These are phyloP conservation scores for Paradendryphiella salina DNA, from an alignment of 2,329 filamentous ascomycete species.

Conservation along the genomic window DNA sequence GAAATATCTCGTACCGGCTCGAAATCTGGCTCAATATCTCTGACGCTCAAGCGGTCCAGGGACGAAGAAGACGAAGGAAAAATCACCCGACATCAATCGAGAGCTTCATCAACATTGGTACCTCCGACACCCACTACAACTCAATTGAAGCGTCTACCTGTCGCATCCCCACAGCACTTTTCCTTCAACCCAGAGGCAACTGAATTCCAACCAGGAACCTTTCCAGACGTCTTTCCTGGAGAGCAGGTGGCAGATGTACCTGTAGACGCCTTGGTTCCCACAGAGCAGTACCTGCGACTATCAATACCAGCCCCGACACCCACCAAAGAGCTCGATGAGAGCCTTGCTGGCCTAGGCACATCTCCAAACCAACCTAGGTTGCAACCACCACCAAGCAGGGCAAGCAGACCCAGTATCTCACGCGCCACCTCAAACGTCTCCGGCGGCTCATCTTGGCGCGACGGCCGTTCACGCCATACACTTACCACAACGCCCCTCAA, in stretches of 20 bases:
- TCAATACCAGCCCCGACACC: slow-evolving; percentile 32
- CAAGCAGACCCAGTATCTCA: slow-evolving; percentile 30
- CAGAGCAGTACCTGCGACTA: slow-evolving; percentile 39
- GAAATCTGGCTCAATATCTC: slow-evolving; percentile 33
- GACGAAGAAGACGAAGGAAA: slow-evolving; percentile 15
- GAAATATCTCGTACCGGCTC: slow-evolving; percentile 27
- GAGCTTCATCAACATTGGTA: slow-evolving; percentile 32
- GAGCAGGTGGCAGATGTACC: slow-evolving; percentile 19
- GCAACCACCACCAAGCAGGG: slow-evolving; percentile 19
- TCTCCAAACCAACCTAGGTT: slow-evolving; percentile 21
- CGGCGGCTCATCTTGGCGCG: slow-evolving; percentile 23
- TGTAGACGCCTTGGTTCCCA: slow-evolving; percentile 21
- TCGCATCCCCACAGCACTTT: slow-evolving; percentile 35
- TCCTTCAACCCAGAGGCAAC: slow-evolving; percentile 44
- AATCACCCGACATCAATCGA: slow-evolving; percentile 23
- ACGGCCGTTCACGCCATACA: slow-evolving; percentile 14
- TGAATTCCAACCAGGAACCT: slow-evolving; percentile 38
- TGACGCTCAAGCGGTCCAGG: slow-evolving; percentile 26
- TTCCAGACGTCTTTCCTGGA: slow-evolving; percentile 18
- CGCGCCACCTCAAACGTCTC: slow-evolving; percentile 37
- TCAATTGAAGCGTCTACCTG: slow-evolving; percentile 30
- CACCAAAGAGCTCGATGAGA: slow-evolving; percentile 26
- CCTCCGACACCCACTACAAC: slow-evolving; percentile 24
- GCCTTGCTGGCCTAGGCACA: slow-evolving; percentile 20
- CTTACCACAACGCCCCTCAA: slow-evolving; percentile 15